Percentiles rank a stretch among this genome's conserved stretches.
phyloP scores from a whole-genome alignment of 2,329 filamentous ascomycete species.

The Elsinoe perseae region DNA sequence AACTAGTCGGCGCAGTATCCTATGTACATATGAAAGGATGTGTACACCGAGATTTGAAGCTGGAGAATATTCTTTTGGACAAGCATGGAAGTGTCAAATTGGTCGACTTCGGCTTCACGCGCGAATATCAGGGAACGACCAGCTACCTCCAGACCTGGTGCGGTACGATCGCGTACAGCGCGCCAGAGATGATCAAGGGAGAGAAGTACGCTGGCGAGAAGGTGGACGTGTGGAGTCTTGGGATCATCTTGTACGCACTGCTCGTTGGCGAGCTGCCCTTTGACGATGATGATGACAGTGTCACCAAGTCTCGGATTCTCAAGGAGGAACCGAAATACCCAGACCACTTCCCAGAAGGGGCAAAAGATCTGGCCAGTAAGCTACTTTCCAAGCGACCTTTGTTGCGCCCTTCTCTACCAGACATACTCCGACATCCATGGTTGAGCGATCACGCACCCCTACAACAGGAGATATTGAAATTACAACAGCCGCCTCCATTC shows the following conservation, averaged over 20 bases:
- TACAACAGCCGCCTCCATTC: slow-evolving; percentile 74
- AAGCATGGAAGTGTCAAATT: slow-evolving; percentile 96
- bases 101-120: slow-evolving; percentile 95
- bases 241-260: slow-evolving; percentile 75
- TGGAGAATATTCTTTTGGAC: slow-evolving; percentile 93
- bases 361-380: slow-evolving; percentile 64
- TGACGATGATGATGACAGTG: slow-evolving; percentile 89
- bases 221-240: slow-evolving; percentile 91
- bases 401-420: slow-evolving; percentile 69
- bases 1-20: slow-evolving; percentile 86
- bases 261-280: slow-evolving; percentile 84
- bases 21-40: slow-evolving; percentile 95
- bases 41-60: slow-evolving; percentile 91
- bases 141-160: slow-evolving; percentile 97
- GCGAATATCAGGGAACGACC: slow-evolving; percentile 90
- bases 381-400: slow-evolving; percentile 89
- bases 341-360: slow-evolving; percentile 68
- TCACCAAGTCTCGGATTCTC: slow-evolving; percentile 78
- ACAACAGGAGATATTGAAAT: slow-evolving; percentile 80
- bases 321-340: slow-evolving; percentile 79
- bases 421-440: slow-evolving; percentile 83
- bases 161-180: slow-evolving; percentile 94
- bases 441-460: slow-evolving; percentile 76
- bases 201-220: slow-evolving; percentile 98
- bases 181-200: slow-evolving; percentile 95